Conservation (phyloP, 2,329 filamentous ascomycete species). For the Orbilia brochopaga region DNA sequence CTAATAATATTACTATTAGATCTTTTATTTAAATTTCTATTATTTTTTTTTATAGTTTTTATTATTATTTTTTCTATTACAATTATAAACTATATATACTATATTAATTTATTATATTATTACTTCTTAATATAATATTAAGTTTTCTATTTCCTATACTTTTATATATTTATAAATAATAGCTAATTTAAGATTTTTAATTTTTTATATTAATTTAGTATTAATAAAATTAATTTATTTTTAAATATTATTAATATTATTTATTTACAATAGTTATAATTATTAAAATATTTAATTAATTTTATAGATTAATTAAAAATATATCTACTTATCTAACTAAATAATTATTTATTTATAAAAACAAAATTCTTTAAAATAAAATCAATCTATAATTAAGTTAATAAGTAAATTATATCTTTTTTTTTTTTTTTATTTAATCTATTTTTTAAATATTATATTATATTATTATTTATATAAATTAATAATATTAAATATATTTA, state of each 20-base stretch:
- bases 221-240: not conserved
- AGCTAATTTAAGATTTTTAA: too few relatives aligned
- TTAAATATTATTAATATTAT: not conserved
- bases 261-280: not conserved
- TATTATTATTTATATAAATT: constrained; percentile 22
- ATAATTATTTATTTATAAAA: not conserved
- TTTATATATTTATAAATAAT: too few relatives aligned
- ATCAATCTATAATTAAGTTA: not conserved
- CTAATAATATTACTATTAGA: too few relatives aligned
- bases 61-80: too few relatives aligned
- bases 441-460: not conserved
- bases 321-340: not conserved
- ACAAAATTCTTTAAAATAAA: not conserved
- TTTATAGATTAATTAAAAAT: not conserved
- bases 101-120: too few relatives aligned
- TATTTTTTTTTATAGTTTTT: too few relatives aligned
- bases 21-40: too few relatives aligned
- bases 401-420: not conserved
- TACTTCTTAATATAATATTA: too few relatives aligned
- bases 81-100: too few relatives aligned
- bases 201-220: not conserved
- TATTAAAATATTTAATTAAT: not conserved
- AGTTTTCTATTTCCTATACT: too few relatives aligned
- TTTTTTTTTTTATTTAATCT: not conserved
- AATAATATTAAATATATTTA: constrained; percentile 25